Evolutionary conservation across 208 protist genomes (phyloP).

Genomic region (Leishmania braziliensis): DNA sequence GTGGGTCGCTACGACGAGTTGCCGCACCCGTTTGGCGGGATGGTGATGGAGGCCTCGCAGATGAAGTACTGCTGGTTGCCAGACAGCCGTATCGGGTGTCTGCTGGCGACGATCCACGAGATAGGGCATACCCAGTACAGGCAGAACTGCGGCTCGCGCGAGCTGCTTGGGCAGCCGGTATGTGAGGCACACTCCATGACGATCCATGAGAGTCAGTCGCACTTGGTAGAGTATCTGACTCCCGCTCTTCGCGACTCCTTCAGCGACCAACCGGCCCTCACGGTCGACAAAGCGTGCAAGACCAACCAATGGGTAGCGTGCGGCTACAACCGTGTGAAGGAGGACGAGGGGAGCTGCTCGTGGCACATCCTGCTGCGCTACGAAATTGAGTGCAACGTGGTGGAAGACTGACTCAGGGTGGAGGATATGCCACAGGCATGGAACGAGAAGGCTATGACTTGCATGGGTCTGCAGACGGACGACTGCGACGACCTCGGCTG

Average conservation of each 20-base stretch:
- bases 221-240: conserved; percentile 60
- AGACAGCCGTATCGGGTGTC: neutral
- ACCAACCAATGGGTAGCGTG: conserved; percentile 9
- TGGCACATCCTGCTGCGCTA: conserved; percentile 87
- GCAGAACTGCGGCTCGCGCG: conserved; percentile 50
- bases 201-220: conserved; percentile 85
- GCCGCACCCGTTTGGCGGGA: no score
- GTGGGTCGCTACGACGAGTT: conserved; percentile 64
- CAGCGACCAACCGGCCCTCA: conserved; percentile 46
- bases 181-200: conserved; percentile 52
- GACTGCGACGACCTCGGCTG: conserved; percentile 56
- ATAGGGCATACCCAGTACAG: conserved; percentile 10
- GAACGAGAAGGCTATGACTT: conserved; percentile 86
- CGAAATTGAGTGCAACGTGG: conserved; percentile 81
- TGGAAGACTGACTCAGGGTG: conserved; percentile 67
- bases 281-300: conserved; percentile 17
- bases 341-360: conserved; percentile 89
- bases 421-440: conserved; percentile 73
- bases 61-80: neutral
- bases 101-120: conserved; percentile 61
- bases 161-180: conserved; percentile 59
- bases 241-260: conserved; percentile 39
- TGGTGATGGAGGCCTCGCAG: conserved; percentile 10
- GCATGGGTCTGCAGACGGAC: conserved; percentile 75
- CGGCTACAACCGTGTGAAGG: conserved; percentile 74